A percentile compares a stretch with the other conserved stretches of the same genome.
phyloP scores from a whole-genome alignment of 2,329 filamentous ascomycete species.

The Phaeosphaeriaceae sp. region DNA sequence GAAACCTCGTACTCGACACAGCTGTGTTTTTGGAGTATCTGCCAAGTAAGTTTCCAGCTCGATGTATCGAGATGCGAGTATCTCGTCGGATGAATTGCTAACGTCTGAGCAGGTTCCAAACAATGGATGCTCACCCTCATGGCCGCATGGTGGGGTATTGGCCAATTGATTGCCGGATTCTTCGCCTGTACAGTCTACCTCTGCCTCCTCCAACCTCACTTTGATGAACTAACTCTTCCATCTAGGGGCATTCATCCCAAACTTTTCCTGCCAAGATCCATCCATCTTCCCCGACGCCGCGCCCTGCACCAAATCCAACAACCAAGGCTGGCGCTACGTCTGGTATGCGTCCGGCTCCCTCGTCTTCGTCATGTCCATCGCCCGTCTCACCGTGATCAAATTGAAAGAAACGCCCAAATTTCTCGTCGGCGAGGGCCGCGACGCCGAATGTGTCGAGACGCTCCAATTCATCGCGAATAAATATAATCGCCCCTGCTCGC shows the following conservation, averaged over 20 bases:
- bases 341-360: slow-evolving; percentile 63
- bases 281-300: slow-evolving; percentile 44
- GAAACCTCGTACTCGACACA: slow-evolving; percentile 70
- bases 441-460: slow-evolving; percentile 59
- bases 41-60: slow-evolving; percentile 41
- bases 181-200: slow-evolving; percentile 53
- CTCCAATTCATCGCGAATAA: slow-evolving; percentile 60
- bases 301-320: slow-evolving; percentile 60
- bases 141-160: slow-evolving; percentile 65
- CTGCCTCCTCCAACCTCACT: not conserved
- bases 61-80: no score
- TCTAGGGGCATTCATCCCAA: slow-evolving; percentile 56
- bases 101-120: slow-evolving; percentile 49
- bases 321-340: slow-evolving; percentile 66
- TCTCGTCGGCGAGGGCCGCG: slow-evolving; percentile 61
- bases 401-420: slow-evolving; percentile 66
- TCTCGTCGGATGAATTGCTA: no score
- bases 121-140: slow-evolving; percentile 73
- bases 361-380: slow-evolving; percentile 62
- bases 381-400: slow-evolving; percentile 62
- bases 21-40: slow-evolving; percentile 67
- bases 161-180: slow-evolving; percentile 61
- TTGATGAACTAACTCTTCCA: not conserved
- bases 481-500: slow-evolving; percentile 61
- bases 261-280: slow-evolving; percentile 56